Evolutionary conservation across 2,329 filamentous ascomycete species (phyloP).

Genomic region (Penicillium aurantiogriseum): DNA sequence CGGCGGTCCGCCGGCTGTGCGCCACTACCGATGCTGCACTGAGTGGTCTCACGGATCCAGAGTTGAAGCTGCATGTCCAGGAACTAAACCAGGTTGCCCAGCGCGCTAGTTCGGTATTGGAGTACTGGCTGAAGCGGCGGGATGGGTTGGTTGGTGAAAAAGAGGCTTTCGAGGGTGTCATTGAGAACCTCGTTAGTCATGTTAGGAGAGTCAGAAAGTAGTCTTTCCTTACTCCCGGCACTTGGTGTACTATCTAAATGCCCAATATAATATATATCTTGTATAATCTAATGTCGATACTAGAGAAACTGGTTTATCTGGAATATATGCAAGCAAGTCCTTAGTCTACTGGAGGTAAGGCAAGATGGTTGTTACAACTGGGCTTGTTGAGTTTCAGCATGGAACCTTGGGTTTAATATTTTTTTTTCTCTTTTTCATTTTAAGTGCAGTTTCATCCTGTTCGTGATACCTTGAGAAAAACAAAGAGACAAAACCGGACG

Average conservation of each 20-base stretch:
- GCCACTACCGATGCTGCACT: slow-evolving; percentile 81
- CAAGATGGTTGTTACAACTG: background rate
- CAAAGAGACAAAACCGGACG: background rate
- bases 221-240: slow-evolving; percentile 17
- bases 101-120: slow-evolving; percentile 73
- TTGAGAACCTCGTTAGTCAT: slow-evolving; percentile 93
- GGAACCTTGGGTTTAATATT: background rate
- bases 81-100: slow-evolving; percentile 67
- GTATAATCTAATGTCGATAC: slow-evolving; percentile 26
- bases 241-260: slow-evolving; percentile 8
- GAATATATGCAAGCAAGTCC: background rate
- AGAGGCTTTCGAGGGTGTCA: slow-evolving; percentile 92
- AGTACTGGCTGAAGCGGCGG: slow-evolving; percentile 82
- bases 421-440: background rate
- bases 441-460: background rate
- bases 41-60: slow-evolving; percentile 71
- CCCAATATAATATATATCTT: slow-evolving; percentile 24
- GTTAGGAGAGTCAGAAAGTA: slow-evolving; percentile 80
- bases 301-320: slow-evolving; percentile 3
- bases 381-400: background rate
- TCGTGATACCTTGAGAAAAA: background rate
- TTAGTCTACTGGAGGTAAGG: background rate
- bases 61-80: slow-evolving; percentile 69
- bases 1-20: slow-evolving; percentile 74
- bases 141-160: slow-evolving; percentile 87